A percentile compares a stretch with the other conserved stretches of the same genome.
Conservation (phyloP, 176 grass and related monocot genomes). For the Eleusine coracana region DNA sequence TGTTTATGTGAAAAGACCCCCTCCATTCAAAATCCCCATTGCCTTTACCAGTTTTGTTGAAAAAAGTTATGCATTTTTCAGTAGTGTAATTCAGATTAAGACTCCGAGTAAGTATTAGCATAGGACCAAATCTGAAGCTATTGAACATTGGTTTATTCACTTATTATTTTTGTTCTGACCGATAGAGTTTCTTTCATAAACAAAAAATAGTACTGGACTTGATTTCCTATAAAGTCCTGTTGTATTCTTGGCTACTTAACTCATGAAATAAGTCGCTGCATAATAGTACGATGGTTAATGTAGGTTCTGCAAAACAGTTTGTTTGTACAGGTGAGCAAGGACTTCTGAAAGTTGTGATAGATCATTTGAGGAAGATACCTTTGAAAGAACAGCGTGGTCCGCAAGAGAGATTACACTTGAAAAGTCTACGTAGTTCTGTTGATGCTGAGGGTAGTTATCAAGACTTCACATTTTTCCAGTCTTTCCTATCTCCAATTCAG, state of each 20-base stretch:
- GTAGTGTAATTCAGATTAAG: constrained; percentile 16
- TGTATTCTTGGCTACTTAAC: constrained; percentile 25
- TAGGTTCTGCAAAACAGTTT: constrained; percentile 69
- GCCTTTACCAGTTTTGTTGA: constrained; percentile 6
- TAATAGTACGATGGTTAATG: constrained; percentile 36
- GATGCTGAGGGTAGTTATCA: constrained; percentile 68
- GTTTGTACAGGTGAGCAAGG: constrained; percentile 85
- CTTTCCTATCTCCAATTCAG: constrained; percentile 84
- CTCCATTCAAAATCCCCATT: constrained; percentile 15
- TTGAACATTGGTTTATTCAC: neutral
- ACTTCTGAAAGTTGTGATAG: constrained; percentile 77
- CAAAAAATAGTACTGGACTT: neutral
- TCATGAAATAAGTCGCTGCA: constrained; percentile 18
- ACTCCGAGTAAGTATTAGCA: neutral
- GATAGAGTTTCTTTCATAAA: constrained; percentile 34
- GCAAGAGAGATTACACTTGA: constrained; percentile 92
- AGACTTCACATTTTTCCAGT: constrained; percentile 92
- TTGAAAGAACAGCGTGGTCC: constrained; percentile 93
- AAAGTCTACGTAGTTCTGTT: constrained; percentile 79
- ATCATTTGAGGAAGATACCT: constrained; percentile 90
- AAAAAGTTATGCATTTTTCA: constrained; percentile 22
- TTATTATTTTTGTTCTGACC: constrained; percentile 30
- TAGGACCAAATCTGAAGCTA: neutral
- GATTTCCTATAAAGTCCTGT: neutral
- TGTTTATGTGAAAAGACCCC: neutral